Evolutionary conservation across 495 filamentous ascomycete species (phyloP), one percentile per base, ranked within the genome.

Genomic region (Coniosporium apollinis): DNA sequence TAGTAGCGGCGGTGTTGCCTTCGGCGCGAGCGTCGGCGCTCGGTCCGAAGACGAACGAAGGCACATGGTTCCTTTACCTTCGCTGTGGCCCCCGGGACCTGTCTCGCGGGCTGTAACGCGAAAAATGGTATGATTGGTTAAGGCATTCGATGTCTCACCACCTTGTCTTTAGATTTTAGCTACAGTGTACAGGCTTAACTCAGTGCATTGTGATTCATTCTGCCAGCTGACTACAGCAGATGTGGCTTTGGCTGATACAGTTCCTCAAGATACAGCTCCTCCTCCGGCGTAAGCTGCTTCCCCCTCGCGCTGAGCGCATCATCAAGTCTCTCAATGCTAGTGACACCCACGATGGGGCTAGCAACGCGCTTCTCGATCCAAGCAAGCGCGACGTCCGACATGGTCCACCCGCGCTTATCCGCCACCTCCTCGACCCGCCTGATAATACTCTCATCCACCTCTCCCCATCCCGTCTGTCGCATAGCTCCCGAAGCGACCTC

Each of bases 381-480:
- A 6, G 43, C 43, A 22, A 33, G 21, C 5, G 43, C 43, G 6
- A 42, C 38, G 19, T 25, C 19, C 11, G 31, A 17, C 43, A 46
- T 46, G 3, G 33, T 30, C 25, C 33, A 30, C n/a, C 36, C 39
- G 10, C 39, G 34, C 28, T 41, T 44, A 31, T 44, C 21, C 5
- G 44, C 44, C 3, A 46, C 14, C 30, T 43, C 44, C 28, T 43
- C 22, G n/a, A 46, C 35, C 8, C 44, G 35, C 19, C 34, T 21
- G 18, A 39, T 32, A 33, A 46, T 42, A 1, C 19, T 14, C 25
- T 37, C 16, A 26, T 46, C 43, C 3, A 25, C 20, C 22, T 44
- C 37, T 9, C 4, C 19, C 14, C 21, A 16, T 19, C 25, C 5
- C 7, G 25, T 37, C 5, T 20, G 4, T 10, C 15, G n/a, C 34